Evolutionary conservation across 148 eudicot genomes (phyloP).

Genomic region (Gaultheria prostrata): DNA sequence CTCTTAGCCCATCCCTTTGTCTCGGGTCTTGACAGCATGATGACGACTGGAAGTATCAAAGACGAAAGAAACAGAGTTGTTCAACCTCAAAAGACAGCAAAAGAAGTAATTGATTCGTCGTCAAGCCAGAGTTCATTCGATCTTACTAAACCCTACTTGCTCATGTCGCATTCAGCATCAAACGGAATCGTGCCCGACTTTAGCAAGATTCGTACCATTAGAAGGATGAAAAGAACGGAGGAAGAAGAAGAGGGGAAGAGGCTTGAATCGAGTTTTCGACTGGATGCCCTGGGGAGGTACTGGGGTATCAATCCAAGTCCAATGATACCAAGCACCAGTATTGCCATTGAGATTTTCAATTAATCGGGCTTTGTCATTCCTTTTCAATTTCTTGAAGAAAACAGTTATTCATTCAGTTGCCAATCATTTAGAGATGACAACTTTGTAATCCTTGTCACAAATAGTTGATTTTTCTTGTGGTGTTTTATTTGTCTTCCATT

Average conservation of each 20-base stretch:
- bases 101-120: background rate
- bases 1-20: constrained; percentile 1
- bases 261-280: background rate
- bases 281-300: background rate
- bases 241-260: background rate
- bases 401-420: no score
- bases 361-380: background rate
- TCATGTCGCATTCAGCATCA: background rate
- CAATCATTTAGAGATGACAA: no score
- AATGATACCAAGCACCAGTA: background rate
- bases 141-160: background rate
- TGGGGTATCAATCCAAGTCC: background rate
- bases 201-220: background rate
- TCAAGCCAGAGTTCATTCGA: background rate
- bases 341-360: background rate
- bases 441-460: no score
- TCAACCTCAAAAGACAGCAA: background rate
- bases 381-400: background rate
- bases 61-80: background rate
- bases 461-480: no score
- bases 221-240: background rate
- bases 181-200: background rate
- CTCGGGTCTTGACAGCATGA: background rate
- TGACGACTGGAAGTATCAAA: background rate
- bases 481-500: no score